These are phyloP conservation scores for Thermoascus crustaceus DNA, from an alignment of 2,329 filamentous ascomycete species.

Conservation along the genomic window DNA sequence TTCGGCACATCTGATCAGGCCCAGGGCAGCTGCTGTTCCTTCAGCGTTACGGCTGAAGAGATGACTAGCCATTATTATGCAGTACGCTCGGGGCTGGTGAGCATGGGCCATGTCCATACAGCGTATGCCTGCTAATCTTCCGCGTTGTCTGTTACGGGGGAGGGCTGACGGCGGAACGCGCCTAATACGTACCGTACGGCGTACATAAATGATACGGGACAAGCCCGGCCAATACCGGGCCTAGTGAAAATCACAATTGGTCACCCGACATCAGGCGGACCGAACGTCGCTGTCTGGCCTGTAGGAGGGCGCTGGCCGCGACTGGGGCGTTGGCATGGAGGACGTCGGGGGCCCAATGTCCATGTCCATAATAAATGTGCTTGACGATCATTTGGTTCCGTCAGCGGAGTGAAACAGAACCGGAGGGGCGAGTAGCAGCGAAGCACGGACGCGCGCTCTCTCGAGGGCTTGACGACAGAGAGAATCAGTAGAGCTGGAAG, in stretches of 20 bases:
- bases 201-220: slow-evolving; percentile 1
- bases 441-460: slow-evolving; percentile 2
- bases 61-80: too few relatives aligned
- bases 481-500: not conserved
- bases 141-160: too few relatives aligned
- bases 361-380: not conserved
- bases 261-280: slow-evolving; percentile 26
- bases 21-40: too few relatives aligned
- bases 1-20: too few relatives aligned
- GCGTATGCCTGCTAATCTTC: too few relatives aligned
- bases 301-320: too few relatives aligned
- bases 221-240: slow-evolving; percentile 18
- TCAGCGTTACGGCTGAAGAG: too few relatives aligned
- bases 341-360: not conserved
- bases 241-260: slow-evolving; percentile 30
- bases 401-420: not conserved
- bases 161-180: too few relatives aligned
- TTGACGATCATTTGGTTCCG: not conserved
- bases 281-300: too few relatives aligned
- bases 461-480: not conserved
- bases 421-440: not conserved
- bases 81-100: too few relatives aligned
- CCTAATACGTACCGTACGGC: not conserved
- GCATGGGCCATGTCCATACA: too few relatives aligned
- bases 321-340: too few relatives aligned